Evolutionary conservation across 2,329 filamentous ascomycete genomes (phyloP).

Genomic region (Chaetomium sp.): DNA sequence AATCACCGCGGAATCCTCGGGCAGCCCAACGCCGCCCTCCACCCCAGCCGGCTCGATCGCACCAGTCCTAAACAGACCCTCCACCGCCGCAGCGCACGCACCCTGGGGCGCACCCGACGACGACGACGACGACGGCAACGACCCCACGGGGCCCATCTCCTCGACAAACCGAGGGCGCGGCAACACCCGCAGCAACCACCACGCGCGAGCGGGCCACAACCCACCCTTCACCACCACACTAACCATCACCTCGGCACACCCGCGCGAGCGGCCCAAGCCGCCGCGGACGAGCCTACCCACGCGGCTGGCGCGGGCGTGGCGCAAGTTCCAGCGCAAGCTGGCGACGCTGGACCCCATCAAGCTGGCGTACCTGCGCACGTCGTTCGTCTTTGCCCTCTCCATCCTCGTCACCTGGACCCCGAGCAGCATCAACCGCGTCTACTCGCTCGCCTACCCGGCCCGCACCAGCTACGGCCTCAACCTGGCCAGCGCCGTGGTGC

Average conservation of each 20-base stretch:
- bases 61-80: slow-evolving; percentile 28
- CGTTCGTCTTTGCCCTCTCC: slow-evolving; percentile 62
- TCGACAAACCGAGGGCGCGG: slow-evolving; percentile 4
- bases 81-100: slow-evolving; percentile 1
- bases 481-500: slow-evolving; percentile 68
- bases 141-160: background rate
- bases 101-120: slow-evolving; percentile 16
- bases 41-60: slow-evolving; percentile 32
- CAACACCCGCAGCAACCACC: background rate
- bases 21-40: slow-evolving; percentile 28
- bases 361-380: slow-evolving; percentile 62
- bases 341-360: slow-evolving; percentile 58
- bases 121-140: background rate
- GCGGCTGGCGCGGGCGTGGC: slow-evolving; percentile 10
- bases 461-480: slow-evolving; percentile 65
- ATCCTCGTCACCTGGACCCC: slow-evolving; percentile 65
- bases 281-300: background rate
- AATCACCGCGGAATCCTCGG: slow-evolving; percentile 42
- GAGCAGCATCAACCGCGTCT: slow-evolving; percentile 73
- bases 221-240: slow-evolving; percentile 32
- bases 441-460: slow-evolving; percentile 61
- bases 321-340: slow-evolving; percentile 41
- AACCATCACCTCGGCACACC: slow-evolving; percentile 34
- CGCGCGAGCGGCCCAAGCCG: no score
- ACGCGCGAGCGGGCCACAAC: background rate